Evolutionary conservation across 305 asterid species (phyloP), one percentile per base, ranked within the genome.

Genomic region (Stenogyne calaminthoides): DNA sequence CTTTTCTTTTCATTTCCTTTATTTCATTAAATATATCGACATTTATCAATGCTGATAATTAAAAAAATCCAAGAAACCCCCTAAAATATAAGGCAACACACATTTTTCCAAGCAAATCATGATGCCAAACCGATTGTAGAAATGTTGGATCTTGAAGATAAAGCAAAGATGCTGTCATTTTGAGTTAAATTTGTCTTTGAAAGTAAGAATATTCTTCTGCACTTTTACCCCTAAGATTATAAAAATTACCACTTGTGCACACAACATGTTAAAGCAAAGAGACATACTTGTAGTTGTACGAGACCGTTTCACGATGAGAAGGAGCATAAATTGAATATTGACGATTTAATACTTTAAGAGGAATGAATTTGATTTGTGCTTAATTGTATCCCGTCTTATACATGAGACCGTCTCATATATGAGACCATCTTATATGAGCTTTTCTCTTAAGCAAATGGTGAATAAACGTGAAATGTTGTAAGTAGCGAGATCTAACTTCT

Each of bases 131-230:
- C 15, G 8, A 22, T 55, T 55, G n/a, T 16, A 27, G 40, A 60
- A 60, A 14, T 22, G 49, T 34, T 15, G 34, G 57, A 60, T 18
- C 40, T 58, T 12, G 36, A 27, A 42, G 25, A 39, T 34, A 58
- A 66, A n/a, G n/a, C n/a, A n/a, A 25, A 51, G 27, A 27, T 18
- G n/a, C 19, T 66, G 69, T 27, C 64, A 34, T 64, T 71, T 77
- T 29, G 18, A 20, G 58, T 22, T 56, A 56, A 49, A 29, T 7
- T 75, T 14, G 20, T 68, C 19, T 37, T 20, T 46, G 22, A 32
- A 66, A 46, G 68, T 61, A 59, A 61, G 80, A 80, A 71, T 71
- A 75, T 76, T 76, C 80, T 42, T 49, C 59, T 62, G 52, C 70
- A 42, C 16, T 57, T 44, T 72, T 49, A 77, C 68, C 74, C 67